Evolutionary conservation across 768 basidiomycete genomes (phyloP).

Genomic region (Lactarius psammicola): DNA sequence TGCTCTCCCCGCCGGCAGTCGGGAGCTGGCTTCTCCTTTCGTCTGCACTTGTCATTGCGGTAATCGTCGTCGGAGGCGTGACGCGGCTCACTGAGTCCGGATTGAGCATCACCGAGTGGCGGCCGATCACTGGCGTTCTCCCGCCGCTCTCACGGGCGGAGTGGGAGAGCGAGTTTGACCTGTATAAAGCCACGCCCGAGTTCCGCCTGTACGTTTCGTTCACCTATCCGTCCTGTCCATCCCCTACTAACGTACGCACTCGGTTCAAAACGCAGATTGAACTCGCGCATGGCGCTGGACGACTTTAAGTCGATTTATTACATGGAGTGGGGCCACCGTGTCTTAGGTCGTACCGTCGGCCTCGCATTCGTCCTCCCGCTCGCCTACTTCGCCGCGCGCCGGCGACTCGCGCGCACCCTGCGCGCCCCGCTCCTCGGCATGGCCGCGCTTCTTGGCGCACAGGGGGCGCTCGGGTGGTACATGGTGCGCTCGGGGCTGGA

Average conservation of each 20-base stretch:
- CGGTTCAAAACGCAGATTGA: constrained; percentile 54
- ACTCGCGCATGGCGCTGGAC: constrained; percentile 79
- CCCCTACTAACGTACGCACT: not conserved
- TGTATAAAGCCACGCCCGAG: constrained; percentile 93
- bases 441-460: constrained; percentile 80
- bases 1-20: constrained; percentile 66
- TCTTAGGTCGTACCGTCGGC: constrained; percentile 86
- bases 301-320: constrained; percentile 97
- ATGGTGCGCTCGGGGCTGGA: constrained; percentile 98
- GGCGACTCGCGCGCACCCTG: constrained; percentile 63
- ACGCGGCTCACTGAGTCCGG: constrained; percentile 98
- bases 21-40: constrained; percentile 85
- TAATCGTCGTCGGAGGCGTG: constrained; percentile 94
- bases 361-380: constrained; percentile 81
- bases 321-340: constrained; percentile 97
- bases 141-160: constrained; percentile 75
- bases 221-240: not conserved
- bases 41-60: constrained; percentile 82
- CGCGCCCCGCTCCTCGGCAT: constrained; percentile 67
- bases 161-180: constrained; percentile 89
- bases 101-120: constrained; percentile 97
- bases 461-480: constrained; percentile 96
- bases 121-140: constrained; percentile 82
- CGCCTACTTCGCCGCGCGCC: constrained; percentile 71
- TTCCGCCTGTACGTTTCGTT: constrained; percentile 76